Evolutionary conservation across 192 early-diverging fungal species (phyloP).

Genomic region (Allomyces macrogynus): DNA sequence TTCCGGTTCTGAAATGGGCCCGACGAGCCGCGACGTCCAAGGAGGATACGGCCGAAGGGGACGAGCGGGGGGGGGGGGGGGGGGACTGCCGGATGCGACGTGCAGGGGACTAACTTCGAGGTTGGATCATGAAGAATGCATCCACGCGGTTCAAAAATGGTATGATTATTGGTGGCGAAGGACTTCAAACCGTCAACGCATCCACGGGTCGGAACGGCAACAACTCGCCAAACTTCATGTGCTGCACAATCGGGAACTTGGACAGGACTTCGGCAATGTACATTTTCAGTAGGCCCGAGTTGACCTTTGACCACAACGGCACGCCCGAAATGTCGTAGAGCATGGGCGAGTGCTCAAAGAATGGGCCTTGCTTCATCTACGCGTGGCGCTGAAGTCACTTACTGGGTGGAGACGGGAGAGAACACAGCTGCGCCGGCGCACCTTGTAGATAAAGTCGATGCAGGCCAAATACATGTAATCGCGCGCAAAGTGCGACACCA

Average conservation of each 20-base stretch:
- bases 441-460: constrained; percentile 54
- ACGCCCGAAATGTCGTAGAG: constrained; percentile 62
- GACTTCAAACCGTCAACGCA: no score
- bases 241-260: constrained; percentile 67
- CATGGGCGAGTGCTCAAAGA: constrained; percentile 55
- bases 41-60: no score
- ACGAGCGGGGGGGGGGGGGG: no score
- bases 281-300: constrained; percentile 54
- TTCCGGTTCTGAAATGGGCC: constrained; percentile 16
- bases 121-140: no score
- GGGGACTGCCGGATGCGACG: no score
- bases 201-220: constrained; percentile 17
- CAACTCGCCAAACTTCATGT: constrained; percentile 46
- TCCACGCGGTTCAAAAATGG: no score
- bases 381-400: background rate
- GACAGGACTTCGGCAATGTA: constrained; percentile 46
- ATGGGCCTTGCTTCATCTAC: constrained; percentile 45
- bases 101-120: no score
- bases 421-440: background rate
- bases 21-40: no score
- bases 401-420: constrained; percentile 1
- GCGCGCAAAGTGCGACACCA: constrained; percentile 31
- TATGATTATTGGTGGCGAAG: no score
- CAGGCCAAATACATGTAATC: constrained; percentile 76
- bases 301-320: constrained; percentile 49